Evolutionary conservation across 169 alveolate species (phyloP), one percentile per base, ranked within the genome.

Genomic region (Cryptosporidium baileyi): DNA sequence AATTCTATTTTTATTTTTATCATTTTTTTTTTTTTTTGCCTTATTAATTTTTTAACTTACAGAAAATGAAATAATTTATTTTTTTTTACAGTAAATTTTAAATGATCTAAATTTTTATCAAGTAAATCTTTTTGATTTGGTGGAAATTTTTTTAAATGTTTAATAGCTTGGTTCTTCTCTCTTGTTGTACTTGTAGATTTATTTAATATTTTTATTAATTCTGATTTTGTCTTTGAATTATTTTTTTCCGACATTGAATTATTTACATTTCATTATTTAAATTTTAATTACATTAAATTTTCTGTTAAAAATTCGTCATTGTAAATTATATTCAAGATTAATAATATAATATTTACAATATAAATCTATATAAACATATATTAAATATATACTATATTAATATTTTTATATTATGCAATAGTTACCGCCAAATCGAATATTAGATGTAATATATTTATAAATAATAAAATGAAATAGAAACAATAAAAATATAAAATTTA

Each of bases 121-220:
- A 74, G 24, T 7, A 36, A 51, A 24, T 51, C 67, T 28, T 74
- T 74, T 13, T 51, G 85, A 36, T 54, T 51, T 7, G 74, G 19
- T 54, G 85, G 65, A 24, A 74, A 74, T 61, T 54, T 74, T 59
- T 74, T 74, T 59, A 74, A 74, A 17, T 52, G 85, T 9, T 74
- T 74, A 15, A 74, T 74, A 38, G 85, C 85, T 30, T 52, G 67
- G 17, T 74, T 74, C 40, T 51, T 74, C 60, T 74, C 85, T 24
- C 85, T 51, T 6, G 85, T 74, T 8, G 67, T 54, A 22, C 85
- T 74, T 1, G 85, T 74, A 1, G 85, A 57, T 47, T 57, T 74
- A 22, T 40, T 36, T 34, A 74, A 59, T 54, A 74, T 74, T 40
- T 74, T 74, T 11, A 74, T 60, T 28, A 74, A 26, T 26, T 74